These are phyloP conservation scores for Ganoderma leucocontextum DNA, from an alignment of 1,284 basidiomycete genomes.

Conservation along the genomic window DNA sequence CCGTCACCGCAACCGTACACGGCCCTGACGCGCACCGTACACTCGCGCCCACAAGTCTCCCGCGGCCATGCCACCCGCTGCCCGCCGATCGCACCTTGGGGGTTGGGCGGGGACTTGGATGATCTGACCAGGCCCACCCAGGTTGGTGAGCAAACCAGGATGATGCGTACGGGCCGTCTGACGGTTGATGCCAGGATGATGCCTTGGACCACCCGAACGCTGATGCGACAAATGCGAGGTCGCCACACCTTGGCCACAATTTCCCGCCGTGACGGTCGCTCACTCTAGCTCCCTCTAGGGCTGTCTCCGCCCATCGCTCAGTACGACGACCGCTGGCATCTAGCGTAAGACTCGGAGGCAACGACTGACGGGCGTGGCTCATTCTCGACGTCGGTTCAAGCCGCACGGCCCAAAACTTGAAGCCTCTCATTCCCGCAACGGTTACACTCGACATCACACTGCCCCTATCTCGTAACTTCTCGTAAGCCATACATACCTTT, in stretches of 20 bases:
- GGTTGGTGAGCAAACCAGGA: neutral
- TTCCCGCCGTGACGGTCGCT: neutral
- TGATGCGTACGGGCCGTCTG: neutral
- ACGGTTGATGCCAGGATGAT: neutral
- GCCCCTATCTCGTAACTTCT: neutral
- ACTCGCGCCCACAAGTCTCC: conserved; percentile 10
- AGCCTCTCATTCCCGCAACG: neutral
- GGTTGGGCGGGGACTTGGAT: too few species aligned
- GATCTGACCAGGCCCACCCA: neutral
- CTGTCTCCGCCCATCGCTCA: neutral
- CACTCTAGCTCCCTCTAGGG: neutral
- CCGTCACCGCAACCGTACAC: neutral
- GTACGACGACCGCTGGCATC: neutral
- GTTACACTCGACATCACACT: neutral
- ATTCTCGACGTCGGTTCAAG: neutral
- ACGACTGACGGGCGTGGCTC: neutral
- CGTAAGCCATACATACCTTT: neutral
- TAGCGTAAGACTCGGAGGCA: neutral
- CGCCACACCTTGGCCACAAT: neutral
- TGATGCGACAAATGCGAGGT: neutral
- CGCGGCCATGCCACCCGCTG: neutral
- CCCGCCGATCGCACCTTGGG: neutral
- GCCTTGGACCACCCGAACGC: neutral
- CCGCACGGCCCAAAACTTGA: neutral
- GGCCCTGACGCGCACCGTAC: neutral